These are phyloP conservation scores for Suillus americanus DNA, from an alignment of 768 basidiomycete species.

Conservation along the genomic window DNA sequence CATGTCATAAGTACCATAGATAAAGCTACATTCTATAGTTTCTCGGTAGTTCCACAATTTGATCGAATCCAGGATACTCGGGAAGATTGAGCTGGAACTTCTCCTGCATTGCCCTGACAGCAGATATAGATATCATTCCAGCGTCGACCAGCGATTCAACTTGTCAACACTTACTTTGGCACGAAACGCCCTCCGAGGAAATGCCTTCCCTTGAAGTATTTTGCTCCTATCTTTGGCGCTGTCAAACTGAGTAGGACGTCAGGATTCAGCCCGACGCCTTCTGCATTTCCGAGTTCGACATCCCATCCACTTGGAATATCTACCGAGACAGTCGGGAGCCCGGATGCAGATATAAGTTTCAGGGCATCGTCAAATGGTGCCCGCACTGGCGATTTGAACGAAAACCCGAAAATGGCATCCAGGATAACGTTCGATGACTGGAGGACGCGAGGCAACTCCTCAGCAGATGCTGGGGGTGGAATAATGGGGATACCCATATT, in stretches of 20 bases:
- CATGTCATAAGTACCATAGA: neutral
- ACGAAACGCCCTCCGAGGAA: slow-evolving; percentile 95
- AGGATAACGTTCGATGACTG: slow-evolving; percentile 76
- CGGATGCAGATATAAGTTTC: slow-evolving; percentile 56
- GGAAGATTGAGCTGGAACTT: slow-evolving; percentile 82
- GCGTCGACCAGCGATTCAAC: too few species aligned
- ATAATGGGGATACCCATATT: slow-evolving; percentile 86
- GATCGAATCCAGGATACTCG: slow-evolving; percentile 71
- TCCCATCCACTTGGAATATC: slow-evolving; percentile 99
- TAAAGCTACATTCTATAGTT: neutral
- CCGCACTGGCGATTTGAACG: slow-evolving; percentile 89
- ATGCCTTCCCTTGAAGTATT: slow-evolving; percentile 75
- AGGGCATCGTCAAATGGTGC: slow-evolving; percentile 83
- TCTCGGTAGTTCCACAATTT: slow-evolving; percentile 75
- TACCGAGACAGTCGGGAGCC: slow-evolving; percentile 85
- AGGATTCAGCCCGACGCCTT: slow-evolving; percentile 61
- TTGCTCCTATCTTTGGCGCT: slow-evolving; percentile 89
- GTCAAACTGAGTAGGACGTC: slow-evolving; percentile 88
- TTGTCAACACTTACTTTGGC: slow-evolving; percentile 59
- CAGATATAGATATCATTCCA: neutral
- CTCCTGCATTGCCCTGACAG: slow-evolving; percentile 62
- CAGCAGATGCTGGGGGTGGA: slow-evolving; percentile 44
- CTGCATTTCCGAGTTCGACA: slow-evolving; percentile 73
- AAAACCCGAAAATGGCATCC: slow-evolving; percentile 98
- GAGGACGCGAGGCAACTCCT: slow-evolving; percentile 50